Base-by-base conservation (phyloP, 2,329 filamentous ascomycete species). In the Fusarium staphyleae region DNA sequence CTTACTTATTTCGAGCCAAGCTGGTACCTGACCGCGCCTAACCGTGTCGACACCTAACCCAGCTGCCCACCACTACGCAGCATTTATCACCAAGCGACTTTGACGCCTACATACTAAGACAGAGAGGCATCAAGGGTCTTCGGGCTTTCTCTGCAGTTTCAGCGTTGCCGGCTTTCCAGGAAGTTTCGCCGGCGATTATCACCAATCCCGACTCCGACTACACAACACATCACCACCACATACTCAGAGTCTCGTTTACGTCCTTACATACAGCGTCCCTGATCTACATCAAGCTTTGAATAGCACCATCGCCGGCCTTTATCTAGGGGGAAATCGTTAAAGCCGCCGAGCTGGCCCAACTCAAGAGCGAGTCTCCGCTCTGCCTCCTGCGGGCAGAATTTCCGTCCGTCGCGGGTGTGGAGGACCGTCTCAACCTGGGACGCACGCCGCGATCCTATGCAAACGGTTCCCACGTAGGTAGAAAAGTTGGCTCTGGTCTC, bases 401-500 rank as follows among this genome's bases (percentile, higher is more conserved):
- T 58, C 57, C 67, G 36, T 72, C 70, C 63, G 64, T 66, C 65
- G 65, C 60, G 58, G 61, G 65, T 48, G 42, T 59, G 55, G 65
- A 66, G 58, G 62, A 63, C 62, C 61, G 62, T 47, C 61, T 70
- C 55, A 66, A 67, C 46, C 58, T 67, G 48, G 60, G 65, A 48
- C 64, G 66, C 51, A 69, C 64, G 60, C 49, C 67, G 44, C 63
- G 67, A 44, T 65, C 67, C 45, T 63, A 69, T 66, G 63, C 60
- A 47, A 63, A 66, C 68, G 58, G 63, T 52, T 57, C 65, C 49
- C 53, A 65, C 56, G 54, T 55, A 58, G 61, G 60, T 55, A 64
- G 56, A 60, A 62, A 63, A 52, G 64, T 63, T 52, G 55, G 55
- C 47, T 50, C 61, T 71, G 81, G 81, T 83, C 85, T 80, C 86